A percentile compares a stretch with the other conserved stretches of the same genome.
Evolutionary conservation across 1,284 basidiomycete species (phyloP).

Genomic region (Cryptococcus maquisensis): DNA sequence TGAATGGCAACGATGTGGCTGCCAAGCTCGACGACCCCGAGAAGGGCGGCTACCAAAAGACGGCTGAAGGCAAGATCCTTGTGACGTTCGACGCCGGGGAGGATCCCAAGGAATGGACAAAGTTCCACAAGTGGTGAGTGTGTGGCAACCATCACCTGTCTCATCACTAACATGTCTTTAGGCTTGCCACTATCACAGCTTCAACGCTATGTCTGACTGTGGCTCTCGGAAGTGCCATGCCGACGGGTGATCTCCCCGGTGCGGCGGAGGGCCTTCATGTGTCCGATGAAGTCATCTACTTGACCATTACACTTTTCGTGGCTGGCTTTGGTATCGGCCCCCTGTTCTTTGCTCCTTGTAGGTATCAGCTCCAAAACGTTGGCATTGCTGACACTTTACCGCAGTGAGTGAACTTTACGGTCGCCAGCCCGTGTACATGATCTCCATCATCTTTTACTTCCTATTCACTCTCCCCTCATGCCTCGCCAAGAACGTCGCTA

Average conservation of each 20-base stretch:
- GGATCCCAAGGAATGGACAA: constrained; percentile 34
- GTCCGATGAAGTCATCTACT: constrained; percentile 45
- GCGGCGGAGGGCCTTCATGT: constrained; percentile 45
- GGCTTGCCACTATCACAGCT: constrained; percentile 30
- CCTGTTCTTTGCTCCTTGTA: constrained; percentile 46
- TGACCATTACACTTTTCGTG: constrained; percentile 51
- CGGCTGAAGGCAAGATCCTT: constrained; percentile 19
- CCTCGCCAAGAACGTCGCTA: constrained; percentile 49
- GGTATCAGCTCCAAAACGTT: constrained; percentile 1
- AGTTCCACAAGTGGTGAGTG: constrained; percentile 34
- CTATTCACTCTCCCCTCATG: constrained; percentile 51
- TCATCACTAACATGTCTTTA: constrained; percentile 1
- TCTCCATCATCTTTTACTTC: constrained; percentile 49
- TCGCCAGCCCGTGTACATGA: constrained; percentile 46
- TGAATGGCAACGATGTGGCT: not conserved
- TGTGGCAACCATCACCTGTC: no score
- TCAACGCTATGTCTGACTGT: constrained; percentile 36
- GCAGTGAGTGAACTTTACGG: constrained; percentile 45
- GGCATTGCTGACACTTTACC: not conserved
- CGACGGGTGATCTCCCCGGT: constrained; percentile 48
- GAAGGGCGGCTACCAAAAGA: constrained; percentile 14
- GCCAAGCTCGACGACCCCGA: not conserved
- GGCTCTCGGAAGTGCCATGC: constrained; percentile 50
- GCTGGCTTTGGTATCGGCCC: constrained; percentile 51
- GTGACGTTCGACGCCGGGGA: constrained; percentile 33